Evolutionary conservation across 768 basidiomycete species (phyloP), one percentile per base, ranked within the genome.

Genomic region (Cytidiella melzeri): DNA sequence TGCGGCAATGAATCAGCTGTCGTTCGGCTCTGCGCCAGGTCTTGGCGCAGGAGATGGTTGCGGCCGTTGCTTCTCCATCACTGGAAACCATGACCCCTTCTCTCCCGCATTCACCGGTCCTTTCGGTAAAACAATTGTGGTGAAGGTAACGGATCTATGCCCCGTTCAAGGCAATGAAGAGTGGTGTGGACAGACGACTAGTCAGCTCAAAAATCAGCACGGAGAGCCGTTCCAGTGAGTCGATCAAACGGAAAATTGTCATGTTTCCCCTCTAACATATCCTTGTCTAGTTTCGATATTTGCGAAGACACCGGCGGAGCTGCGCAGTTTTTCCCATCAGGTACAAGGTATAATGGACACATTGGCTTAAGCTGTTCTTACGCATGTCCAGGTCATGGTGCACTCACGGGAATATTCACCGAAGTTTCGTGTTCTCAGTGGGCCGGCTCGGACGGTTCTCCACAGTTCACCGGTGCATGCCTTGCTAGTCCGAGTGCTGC

Each of bases 351-450:
- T 13, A 24, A 48, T 23, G 24, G 12, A 30, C 15, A 5, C 27
- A 13, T 45, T 39, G 11, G 18, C 19, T 6, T 25, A 20, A 34
- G 37, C 43, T 38, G 26, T 45, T 11, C 19, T 4, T 50, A 19
- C 13, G 5, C 6, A 45, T 19, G 5, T 11, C 15, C 43, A 60
- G 61, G 74, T 0, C 79, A 76, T 57, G 75, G 74, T 13, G 79
- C 81, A 21, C 61, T 81, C 50, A 70, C 72, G 5, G 80, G 79
- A 12, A 69, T 68, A 2, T 83, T 72, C 61, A 67, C 65, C 5
- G 79, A 83, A 57, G 79, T 80, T 18, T 70, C 73, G 24, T 83
- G 80, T 58, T 73, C 71, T 54, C 64, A 74, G 54, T 81, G 81
- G 81, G 67, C 69, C 4, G 81, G 80, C 18, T 69, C 71, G 19